Conservation (phyloP, 2,329 filamentous ascomycete species). For the Ophiostoma ips region DNA sequence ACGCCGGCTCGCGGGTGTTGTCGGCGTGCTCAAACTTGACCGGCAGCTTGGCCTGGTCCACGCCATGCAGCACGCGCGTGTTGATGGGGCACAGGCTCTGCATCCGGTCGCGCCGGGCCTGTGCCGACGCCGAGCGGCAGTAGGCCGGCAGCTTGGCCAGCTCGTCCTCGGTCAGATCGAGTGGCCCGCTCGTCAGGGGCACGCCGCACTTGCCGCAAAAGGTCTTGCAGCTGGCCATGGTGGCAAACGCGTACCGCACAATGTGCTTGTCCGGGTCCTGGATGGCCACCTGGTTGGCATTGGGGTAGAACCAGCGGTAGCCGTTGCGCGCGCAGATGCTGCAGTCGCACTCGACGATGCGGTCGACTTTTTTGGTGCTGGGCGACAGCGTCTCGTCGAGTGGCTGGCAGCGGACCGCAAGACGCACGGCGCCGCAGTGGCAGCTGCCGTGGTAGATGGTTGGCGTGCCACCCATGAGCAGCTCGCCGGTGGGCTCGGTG, state of each 20-base stretch:
- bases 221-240: conserved; percentile 22
- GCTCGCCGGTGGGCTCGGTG: conserved; percentile 23
- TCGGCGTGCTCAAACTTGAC: conserved; percentile 17
- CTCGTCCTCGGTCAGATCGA: conserved; percentile 22
- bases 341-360: conserved; percentile 33
- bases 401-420: conserved; percentile 28
- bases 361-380: conserved; percentile 12
- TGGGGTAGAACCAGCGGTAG: conserved; percentile 31
- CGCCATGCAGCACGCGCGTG: conserved; percentile 24
- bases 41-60: conserved; percentile 20
- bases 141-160: conserved; percentile 21
- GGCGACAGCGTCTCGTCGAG: conserved; percentile 20
- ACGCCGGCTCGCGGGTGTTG: conserved; percentile 19
- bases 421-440: conserved; percentile 35
- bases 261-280: conserved; percentile 28
- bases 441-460: conserved; percentile 35
- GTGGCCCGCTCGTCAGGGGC: conserved; percentile 22
- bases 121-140: conserved; percentile 1
- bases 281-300: conserved; percentile 25
- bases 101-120: conserved; percentile 11
- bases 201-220: conserved; percentile 38
- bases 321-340: conserved; percentile 33
- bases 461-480: conserved; percentile 21
- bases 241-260: conserved; percentile 24
- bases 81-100: conserved; percentile 22